Evolutionary conservation across 2,329 filamentous ascomycete species (phyloP).

Genomic region (Chaetoscypha palmicola): DNA sequence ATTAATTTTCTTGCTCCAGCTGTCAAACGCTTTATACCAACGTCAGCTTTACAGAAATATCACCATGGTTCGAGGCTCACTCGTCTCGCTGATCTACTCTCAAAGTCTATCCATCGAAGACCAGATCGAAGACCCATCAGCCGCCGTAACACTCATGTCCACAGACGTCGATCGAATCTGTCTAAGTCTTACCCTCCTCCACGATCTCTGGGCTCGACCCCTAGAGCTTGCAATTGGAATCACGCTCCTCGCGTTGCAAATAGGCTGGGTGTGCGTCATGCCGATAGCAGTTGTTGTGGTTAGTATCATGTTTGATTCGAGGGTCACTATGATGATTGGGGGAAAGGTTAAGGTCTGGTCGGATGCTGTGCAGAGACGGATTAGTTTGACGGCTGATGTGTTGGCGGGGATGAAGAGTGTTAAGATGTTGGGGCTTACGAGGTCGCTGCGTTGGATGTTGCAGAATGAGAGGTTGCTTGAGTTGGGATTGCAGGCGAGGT

Average conservation of each 20-base stretch:
- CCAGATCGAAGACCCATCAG: constrained; percentile 21
- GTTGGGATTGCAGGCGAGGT: constrained; percentile 32
- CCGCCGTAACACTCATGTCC: constrained; percentile 28
- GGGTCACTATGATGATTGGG: constrained; percentile 17
- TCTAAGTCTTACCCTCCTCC: constrained; percentile 25
- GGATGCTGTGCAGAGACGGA: constrained; percentile 17
- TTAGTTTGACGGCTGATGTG: constrained; percentile 20
- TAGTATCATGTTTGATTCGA: constrained; percentile 9
- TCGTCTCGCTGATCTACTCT: constrained; percentile 25
- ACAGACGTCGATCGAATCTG: constrained; percentile 19
- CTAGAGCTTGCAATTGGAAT: constrained; percentile 26
- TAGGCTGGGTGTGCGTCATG: constrained; percentile 21
- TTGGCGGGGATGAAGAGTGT: constrained; percentile 24
- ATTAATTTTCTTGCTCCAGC: constrained; percentile 21
- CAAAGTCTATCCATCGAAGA: constrained; percentile 24
- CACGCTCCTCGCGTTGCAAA: constrained; percentile 26
- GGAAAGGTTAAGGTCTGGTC: constrained; percentile 19
- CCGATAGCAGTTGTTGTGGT: constrained; percentile 13
- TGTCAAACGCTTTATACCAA: constrained; percentile 16
- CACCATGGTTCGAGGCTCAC: constrained; percentile 24
- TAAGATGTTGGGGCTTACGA: background rate
- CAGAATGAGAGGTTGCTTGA: constrained; percentile 17
- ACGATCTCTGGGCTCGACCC: constrained; percentile 24
- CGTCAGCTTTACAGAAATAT: constrained; percentile 22
- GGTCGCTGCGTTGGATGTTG: background rate